Conservation (phyloP, 2,329 filamentous ascomycete genomes). For the Calonectria henricotiae region DNA sequence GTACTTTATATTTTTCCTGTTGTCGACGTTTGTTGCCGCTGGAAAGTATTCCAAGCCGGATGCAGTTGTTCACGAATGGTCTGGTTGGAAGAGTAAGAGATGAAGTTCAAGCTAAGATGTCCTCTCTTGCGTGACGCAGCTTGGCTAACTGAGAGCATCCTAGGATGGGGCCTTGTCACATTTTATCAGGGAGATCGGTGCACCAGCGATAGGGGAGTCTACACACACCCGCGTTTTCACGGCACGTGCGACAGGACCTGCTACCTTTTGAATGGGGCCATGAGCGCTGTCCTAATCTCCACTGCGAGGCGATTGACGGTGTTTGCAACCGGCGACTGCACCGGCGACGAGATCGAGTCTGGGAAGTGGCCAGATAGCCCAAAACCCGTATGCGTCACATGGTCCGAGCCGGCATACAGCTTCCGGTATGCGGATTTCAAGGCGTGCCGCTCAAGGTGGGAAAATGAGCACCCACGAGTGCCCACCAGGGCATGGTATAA, state of each 20-base stretch:
- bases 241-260: background rate
- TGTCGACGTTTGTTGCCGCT: background rate
- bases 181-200: constrained; percentile 5
- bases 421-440: background rate
- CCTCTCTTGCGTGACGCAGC: background rate
- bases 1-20: background rate
- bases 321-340: constrained; percentile 21
- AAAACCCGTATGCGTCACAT: background rate
- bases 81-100: background rate
- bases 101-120: too few relatives aligned
- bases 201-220: background rate
- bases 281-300: background rate
- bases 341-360: constrained; percentile 14
- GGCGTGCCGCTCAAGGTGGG: background rate
- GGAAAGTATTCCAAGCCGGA: background rate
- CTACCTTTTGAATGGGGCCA: background rate
- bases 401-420: constrained; percentile 5
- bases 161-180: background rate
- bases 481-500: background rate
- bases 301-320: background rate
- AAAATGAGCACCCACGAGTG: background rate
- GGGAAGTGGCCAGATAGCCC: background rate
- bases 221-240: background rate
- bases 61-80: background rate
- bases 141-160: background rate